A percentile compares a stretch with the other conserved stretches of the same genome.
These are phyloP conservation scores for Eucalyptus dawsonii DNA, from an alignment of 345 rosid species.

Conservation along the genomic window DNA sequence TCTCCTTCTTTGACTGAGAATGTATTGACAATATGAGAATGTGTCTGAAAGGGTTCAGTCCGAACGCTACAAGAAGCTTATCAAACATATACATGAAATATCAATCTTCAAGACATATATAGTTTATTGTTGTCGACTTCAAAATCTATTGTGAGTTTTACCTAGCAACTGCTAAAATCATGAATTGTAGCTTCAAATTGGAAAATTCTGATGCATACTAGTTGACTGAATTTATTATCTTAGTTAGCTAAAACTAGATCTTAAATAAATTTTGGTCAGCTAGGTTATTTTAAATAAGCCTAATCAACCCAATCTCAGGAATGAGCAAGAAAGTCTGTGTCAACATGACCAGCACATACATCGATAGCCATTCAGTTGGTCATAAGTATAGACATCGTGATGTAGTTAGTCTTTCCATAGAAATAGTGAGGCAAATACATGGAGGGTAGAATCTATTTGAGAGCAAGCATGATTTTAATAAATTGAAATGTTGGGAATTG, in stretches of 20 bases:
- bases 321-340: neutral
- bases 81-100: too few species aligned
- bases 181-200: neutral
- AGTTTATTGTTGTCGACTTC: too few species aligned
- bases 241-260: too few species aligned
- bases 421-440: neutral
- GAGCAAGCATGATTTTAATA: neutral
- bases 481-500: neutral
- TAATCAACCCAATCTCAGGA: too few species aligned
- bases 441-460: neutral
- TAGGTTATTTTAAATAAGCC: too few species aligned
- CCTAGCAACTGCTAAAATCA: fast-evolving
- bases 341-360: neutral
- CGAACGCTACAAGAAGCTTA: too few species aligned
- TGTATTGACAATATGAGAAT: too few species aligned
- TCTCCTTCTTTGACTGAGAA: too few species aligned
- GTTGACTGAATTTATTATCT: neutral
- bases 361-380: neutral
- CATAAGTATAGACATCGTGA: too few species aligned
- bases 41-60: fast-evolving
- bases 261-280: too few species aligned
- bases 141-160: too few species aligned
- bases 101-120: too few species aligned
- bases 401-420: neutral
- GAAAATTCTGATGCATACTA: neutral